Evolutionary conservation across 148 eudicot species (phyloP).

Genomic region (Diospyros kaki): DNA sequence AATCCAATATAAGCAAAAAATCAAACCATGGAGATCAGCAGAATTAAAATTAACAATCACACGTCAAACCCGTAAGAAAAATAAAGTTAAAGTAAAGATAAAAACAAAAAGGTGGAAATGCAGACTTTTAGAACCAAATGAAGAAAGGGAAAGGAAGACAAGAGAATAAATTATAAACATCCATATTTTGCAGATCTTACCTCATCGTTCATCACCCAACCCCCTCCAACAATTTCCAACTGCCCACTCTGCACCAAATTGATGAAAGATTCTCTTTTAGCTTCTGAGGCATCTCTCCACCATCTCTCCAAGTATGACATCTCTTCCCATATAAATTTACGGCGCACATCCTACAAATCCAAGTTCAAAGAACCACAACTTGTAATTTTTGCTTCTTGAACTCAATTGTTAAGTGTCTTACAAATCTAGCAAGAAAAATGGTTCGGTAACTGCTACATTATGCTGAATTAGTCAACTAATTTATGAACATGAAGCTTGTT

Average conservation of each 20-base stretch:
- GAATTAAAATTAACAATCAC: not conserved
- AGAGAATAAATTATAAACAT: not conserved
- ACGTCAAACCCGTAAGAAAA: not conserved
- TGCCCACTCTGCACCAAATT: conserved; percentile 77
- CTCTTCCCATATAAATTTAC: conserved; percentile 99
- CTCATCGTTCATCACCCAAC: conserved; percentile 99
- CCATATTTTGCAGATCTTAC: conserved; percentile 27
- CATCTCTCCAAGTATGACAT: conserved; percentile 99
- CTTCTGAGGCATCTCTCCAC: conserved; percentile 94
- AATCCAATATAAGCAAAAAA: not conserved
- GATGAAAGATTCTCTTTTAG: conserved; percentile 58
- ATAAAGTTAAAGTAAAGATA: not conserved
- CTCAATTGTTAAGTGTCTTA: no score
- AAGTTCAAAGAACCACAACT: not conserved
- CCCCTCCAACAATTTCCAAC: conserved; percentile 97
- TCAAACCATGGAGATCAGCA: conserved; percentile 7
- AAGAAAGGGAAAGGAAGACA: not conserved
- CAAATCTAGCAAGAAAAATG: no score
- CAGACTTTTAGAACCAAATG: not conserved
- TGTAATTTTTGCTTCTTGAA: no score
- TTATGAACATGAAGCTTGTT: no score
- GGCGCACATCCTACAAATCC: conserved; percentile 65
- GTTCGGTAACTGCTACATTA: no score
- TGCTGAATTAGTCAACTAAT: no score
- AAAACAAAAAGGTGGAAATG: not conserved